Evolutionary conservation across 352 stramenopile species (phyloP).

Genomic region (Plasmopara viticola): DNA sequence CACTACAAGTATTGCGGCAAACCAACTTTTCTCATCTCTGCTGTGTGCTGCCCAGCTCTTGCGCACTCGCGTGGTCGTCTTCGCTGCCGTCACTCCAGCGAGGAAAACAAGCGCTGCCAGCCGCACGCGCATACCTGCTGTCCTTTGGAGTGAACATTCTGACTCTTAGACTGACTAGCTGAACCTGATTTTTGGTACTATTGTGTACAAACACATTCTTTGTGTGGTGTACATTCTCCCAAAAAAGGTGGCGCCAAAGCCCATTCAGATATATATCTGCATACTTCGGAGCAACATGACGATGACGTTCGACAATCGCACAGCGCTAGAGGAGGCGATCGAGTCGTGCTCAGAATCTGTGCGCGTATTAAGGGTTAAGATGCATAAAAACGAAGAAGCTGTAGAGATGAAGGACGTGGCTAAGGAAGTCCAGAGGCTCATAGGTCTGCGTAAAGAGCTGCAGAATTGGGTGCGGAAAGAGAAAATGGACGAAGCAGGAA

Average conservation of each 20-base stretch:
- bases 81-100: not conserved
- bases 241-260: conserved; percentile 22
- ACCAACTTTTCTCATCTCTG: conserved; percentile 28
- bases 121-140: conserved; percentile 11
- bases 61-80: conserved; percentile 17
- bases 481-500: conserved; percentile 10
- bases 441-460: conserved; percentile 65
- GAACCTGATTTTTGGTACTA: conserved; percentile 8
- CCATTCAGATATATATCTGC: not conserved
- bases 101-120: conserved; percentile 14
- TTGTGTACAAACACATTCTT: not conserved
- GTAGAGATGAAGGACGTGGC: conserved; percentile 43
- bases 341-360: conserved; percentile 44
- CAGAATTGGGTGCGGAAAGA: conserved; percentile 41
- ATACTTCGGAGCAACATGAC: conserved; percentile 7
- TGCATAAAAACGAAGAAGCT: conserved; percentile 29
- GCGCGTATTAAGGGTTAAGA: conserved; percentile 53
- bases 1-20: not conserved
- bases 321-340: conserved; percentile 47
- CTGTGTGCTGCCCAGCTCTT: conserved; percentile 29
- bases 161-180: conserved; percentile 17
- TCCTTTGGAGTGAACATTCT: conserved; percentile 11
- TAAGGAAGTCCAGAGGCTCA: conserved; percentile 50
- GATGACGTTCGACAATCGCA: conserved; percentile 42
- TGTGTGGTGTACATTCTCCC: not conserved